phyloP scores from a whole-genome alignment of 2,329 filamentous ascomycete genomes.

The Fusarium pseudocircinatum region DNA sequence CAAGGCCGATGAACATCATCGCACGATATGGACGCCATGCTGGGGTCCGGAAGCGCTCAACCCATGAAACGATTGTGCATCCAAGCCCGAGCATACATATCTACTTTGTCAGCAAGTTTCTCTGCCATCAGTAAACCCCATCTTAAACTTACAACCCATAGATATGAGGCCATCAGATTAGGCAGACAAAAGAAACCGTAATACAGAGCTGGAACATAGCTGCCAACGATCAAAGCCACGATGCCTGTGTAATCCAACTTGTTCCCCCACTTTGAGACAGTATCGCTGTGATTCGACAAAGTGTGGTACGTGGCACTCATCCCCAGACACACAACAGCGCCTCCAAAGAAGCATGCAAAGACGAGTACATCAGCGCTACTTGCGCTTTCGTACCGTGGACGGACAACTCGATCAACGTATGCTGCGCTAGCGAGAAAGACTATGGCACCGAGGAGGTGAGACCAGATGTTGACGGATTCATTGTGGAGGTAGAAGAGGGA shows the following conservation, averaged over 20 bases:
- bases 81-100: slow-evolving; percentile 81
- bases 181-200: slow-evolving; percentile 84
- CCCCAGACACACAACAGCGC: slow-evolving; percentile 76
- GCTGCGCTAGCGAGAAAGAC: slow-evolving; percentile 62
- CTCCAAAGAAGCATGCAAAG: slow-evolving; percentile 82
- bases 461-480: slow-evolving; percentile 71
- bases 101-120: slow-evolving; percentile 54
- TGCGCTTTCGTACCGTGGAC: slow-evolving; percentile 73
- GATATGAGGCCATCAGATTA: slow-evolving; percentile 73
- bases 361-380: slow-evolving; percentile 71
- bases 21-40: slow-evolving; percentile 86
- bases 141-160: slow-evolving; percentile 70
- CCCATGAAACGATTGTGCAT: slow-evolving; percentile 79
- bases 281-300: slow-evolving; percentile 83
- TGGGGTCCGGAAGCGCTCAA: slow-evolving; percentile 86
- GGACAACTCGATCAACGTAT: slow-evolving; percentile 66
- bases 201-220: slow-evolving; percentile 87
- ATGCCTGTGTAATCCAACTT: slow-evolving; percentile 96
- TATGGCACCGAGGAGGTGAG: slow-evolving; percentile 72
- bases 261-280: slow-evolving; percentile 85
- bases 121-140: background rate
- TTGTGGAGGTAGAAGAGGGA: slow-evolving; percentile 67
- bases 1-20: slow-evolving; percentile 88
- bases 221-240: slow-evolving; percentile 89
- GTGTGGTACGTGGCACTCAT: slow-evolving; percentile 89